Evolutionary conservation across 805 yeast genomes (phyloP).

Genomic region (Cyberlindnera mycetangii): DNA sequence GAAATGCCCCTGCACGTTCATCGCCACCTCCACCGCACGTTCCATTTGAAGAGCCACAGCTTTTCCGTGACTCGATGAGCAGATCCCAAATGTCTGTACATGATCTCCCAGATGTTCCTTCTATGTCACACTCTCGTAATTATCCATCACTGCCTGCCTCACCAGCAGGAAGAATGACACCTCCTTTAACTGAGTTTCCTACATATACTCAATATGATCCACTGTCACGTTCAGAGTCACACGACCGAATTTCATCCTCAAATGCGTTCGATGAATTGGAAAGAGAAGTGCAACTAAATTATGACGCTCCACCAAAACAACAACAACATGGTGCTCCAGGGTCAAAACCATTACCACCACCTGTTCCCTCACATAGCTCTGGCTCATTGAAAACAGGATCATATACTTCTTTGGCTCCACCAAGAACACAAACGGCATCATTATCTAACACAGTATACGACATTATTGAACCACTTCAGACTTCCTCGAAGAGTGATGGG

Average conservation of each 20-base stretch:
- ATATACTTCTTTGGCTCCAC: slow-evolving; percentile 14
- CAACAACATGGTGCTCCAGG: slow-evolving; percentile 1
- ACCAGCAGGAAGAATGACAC: background rate
- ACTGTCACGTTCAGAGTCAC: background rate
- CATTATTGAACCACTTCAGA: slow-evolving; percentile 22
- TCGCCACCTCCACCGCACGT: background rate
- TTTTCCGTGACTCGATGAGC: slow-evolving; percentile 6
- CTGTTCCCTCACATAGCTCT: slow-evolving; percentile 27
- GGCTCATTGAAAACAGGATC: slow-evolving; percentile 14
- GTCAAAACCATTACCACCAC: slow-evolving; percentile 20
- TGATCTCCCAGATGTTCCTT: slow-evolving; percentile 26
- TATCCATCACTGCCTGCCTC: background rate
- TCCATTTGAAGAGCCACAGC: background rate
- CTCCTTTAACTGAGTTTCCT: slow-evolving; percentile 6
- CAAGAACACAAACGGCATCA: slow-evolving; percentile 13
- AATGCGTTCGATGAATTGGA: slow-evolving; percentile 33
- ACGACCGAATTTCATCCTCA: slow-evolving; percentile 12
- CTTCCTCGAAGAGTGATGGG: background rate
- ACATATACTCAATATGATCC: slow-evolving; percentile 1
- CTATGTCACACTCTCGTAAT: slow-evolving; percentile 15
- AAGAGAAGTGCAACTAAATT: slow-evolving; percentile 32
- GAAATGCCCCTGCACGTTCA: slow-evolving; percentile 5
- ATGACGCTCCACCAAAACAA: slow-evolving; percentile 15
- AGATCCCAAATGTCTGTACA: slow-evolving; percentile 18
- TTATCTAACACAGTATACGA: slow-evolving; percentile 18